phyloP scores from a whole-genome alignment of 176 grass and related monocot species.

The Coix lacrymajobi region DNA sequence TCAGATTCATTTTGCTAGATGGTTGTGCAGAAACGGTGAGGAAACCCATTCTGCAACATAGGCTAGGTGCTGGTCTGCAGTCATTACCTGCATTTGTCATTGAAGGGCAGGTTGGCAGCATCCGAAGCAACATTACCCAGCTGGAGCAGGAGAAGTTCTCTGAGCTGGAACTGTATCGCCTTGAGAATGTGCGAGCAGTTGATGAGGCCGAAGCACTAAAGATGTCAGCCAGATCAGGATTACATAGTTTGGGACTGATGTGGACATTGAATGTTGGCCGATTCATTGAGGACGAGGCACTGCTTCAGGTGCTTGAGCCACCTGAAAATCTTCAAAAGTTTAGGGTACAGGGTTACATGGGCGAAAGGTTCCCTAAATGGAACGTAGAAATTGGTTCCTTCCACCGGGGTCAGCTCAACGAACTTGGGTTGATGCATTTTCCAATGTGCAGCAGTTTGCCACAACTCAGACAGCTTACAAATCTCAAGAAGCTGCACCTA shows the following conservation, averaged over 20 bases:
- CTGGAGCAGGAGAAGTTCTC: neutral
- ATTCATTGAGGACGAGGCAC: neutral
- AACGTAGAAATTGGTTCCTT: neutral
- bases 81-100: constrained; percentile 11
- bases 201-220: constrained; percentile 5
- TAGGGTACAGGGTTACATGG: constrained; percentile 9
- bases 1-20: neutral
- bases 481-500: neutral
- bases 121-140: neutral
- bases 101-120: neutral
- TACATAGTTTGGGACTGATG: constrained; percentile 1
- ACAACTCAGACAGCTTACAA: neutral
- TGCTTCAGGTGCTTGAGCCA: constrained; percentile 8
- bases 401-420: neutral
- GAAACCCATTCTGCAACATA: neutral
- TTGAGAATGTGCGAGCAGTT: neutral
- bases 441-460: neutral
- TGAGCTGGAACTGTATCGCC: constrained; percentile 10
- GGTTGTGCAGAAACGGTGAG: neutral
- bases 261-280: neutral
- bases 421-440: neutral
- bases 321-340: neutral
- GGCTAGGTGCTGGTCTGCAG: neutral
- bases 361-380: neutral
- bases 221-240: neutral